Evolutionary conservation across 2,329 filamentous ascomycete genomes (phyloP), one percentile per base, ranked within the genome.

Genomic region (Fusarium sp.): DNA sequence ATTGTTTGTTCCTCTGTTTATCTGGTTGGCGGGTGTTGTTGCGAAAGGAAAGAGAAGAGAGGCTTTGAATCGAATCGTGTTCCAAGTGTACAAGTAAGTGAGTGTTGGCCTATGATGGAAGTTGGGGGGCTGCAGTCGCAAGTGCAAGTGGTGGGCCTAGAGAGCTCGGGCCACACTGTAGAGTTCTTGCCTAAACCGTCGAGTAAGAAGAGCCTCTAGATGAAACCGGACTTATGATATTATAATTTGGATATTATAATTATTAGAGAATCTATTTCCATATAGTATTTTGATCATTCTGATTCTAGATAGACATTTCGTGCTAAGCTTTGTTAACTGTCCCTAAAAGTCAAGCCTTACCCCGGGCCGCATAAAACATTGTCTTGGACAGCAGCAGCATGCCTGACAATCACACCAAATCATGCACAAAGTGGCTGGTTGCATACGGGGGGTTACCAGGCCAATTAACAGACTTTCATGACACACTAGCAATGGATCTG

Each of bases 141-240:
- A n/a, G 42, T 46, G 23, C 42, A 46, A 16, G 44, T 49, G 44
- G 44, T 49, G 44, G 44, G 23, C 44, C 44, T 49, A 2, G 4
- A 27, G 44, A 49, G 44, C 44, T 49, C 44, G 44, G 44, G 44
- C 44, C 44, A 49, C 44, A n/a, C 23, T 27, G 20, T 11, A 49
- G 42, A 11, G 44, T 29, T 49, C 44, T 67, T 68, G 27, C 67
- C 67, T 61, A 67, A 69, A 67, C 29, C 58, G 63, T 70, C 58
- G 13, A 58, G 55, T 54, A 16, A 27, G 40, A 44, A 44, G 20
- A n/a, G 40, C 4, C 40, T 44, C 13, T 20, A 10, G 42, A 46
- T 44, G 40, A 44, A 44, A 44, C 40, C 40, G 18, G 8, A n/a
- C 42, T n/a, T 3, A 23, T 44, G 7, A 23, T 23, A 23, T 42